Base-by-base conservation (phyloP, 257 asterid genomes). In the Plantago major region DNA sequence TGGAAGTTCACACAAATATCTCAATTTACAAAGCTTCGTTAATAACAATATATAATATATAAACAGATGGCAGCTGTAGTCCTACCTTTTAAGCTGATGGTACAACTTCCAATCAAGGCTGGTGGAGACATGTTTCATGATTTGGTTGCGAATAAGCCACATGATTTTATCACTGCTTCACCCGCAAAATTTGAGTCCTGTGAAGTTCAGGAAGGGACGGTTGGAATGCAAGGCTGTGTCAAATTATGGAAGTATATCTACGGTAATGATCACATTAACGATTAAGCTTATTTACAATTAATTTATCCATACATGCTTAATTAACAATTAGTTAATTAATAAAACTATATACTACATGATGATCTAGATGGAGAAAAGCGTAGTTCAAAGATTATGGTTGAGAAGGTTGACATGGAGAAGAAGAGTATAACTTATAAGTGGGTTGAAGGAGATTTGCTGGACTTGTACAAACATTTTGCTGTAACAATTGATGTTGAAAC, bases 131-230 rank as follows among this genome's bases (percentile, higher is more conserved):
- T 54, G 9, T 54, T 54, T 15, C 42, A 54, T 18, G 17, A 54
- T 10, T 9, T 54, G 11, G 9, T 54, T 22, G 37, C 59, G 17
- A 54, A 54, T 26, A 54, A 16, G 59, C 59, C 59, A 22, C 59
- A 22, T 5, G 42, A 54, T 40, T 54, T 54, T 40, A 12, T 42
- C 3, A 22, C 26, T 3, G 42, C 12, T 11, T 1, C 11, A 7
- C 59, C 59, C n/a, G 40, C 12, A 4, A 59, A 44, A 59, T 40
- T 42, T 42, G 61, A 64, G 4, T 52, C 50, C 42, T 64, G 61
- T 43, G 69, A 64, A 4, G 14, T 54, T 19, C 69, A 65, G 30
- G 45, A 54, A 2, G 69, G 69, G 10, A 33, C 43, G 22, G 30
- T 22, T 43, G 69, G 62, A 19, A 26, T 8, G 18, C 38, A 53